These are phyloP conservation scores for Hansenula lynferdii DNA, from an alignment of 1,139 yeast species.

Conservation along the genomic window DNA sequence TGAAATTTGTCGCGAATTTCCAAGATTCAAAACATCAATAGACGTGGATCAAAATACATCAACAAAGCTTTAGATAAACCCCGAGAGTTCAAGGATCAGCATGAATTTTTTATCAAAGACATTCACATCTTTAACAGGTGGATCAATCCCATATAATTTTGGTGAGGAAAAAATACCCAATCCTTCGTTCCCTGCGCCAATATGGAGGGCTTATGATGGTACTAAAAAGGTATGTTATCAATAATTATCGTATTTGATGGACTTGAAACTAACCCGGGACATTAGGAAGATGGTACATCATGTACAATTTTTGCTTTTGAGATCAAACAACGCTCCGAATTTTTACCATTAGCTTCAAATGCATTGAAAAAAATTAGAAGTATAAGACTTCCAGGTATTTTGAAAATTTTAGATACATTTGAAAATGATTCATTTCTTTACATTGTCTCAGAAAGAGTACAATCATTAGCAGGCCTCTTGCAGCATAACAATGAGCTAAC, in stretches of 20 bases:
- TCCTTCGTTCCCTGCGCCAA: slow-evolving; percentile 25
- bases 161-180: slow-evolving; percentile 36
- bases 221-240: slow-evolving; percentile 28
- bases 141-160: slow-evolving; percentile 52
- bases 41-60: not conserved
- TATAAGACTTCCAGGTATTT: slow-evolving; percentile 74
- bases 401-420: slow-evolving; percentile 62
- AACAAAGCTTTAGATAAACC: no score
- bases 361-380: slow-evolving; percentile 61
- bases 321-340: slow-evolving; percentile 32
- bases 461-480: slow-evolving; percentile 46
- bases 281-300: slow-evolving; percentile 31
- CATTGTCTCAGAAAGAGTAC: slow-evolving; percentile 71
- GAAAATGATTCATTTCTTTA: slow-evolving; percentile 61
- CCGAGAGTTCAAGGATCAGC: no score
- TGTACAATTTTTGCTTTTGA: slow-evolving; percentile 64
- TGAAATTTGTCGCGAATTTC: no score
- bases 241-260: no score
- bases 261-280: no score
- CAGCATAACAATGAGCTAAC: slow-evolving; percentile 21
- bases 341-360: slow-evolving; percentile 52
- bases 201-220: slow-evolving; percentile 40
- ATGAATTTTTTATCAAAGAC: slow-evolving; percentile 64
- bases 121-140: slow-evolving; percentile 47
- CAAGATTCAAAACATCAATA: no score